A percentile compares a stretch with the other conserved stretches of the same genome.
Conservation (phyloP, 2,329 filamentous ascomycete genomes). For the Colletotrichum lini region DNA sequence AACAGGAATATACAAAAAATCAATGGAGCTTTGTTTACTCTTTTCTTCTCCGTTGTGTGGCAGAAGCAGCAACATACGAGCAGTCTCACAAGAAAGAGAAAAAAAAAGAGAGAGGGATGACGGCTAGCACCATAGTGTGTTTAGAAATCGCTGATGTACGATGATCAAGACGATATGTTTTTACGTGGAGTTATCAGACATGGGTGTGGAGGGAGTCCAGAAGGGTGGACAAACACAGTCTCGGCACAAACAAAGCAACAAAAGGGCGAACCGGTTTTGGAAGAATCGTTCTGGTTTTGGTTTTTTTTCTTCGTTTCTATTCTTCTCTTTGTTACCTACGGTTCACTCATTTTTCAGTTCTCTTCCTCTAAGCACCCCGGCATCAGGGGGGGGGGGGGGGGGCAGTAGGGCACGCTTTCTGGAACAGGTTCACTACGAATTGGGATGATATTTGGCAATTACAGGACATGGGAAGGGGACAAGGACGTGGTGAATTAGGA, state of each 20-base stretch:
- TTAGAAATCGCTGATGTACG: background rate
- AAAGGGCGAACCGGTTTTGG: too few relatives aligned
- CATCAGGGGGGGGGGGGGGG: background rate
- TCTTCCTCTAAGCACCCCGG: background rate
- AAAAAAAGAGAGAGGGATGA: conserved; percentile 2
- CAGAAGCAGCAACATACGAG: too few relatives aligned
- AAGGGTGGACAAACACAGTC: background rate
- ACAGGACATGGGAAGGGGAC: background rate
- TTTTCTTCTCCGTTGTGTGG: background rate
- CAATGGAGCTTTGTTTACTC: background rate
- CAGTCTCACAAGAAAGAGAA: too few relatives aligned
- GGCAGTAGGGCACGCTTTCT: background rate
- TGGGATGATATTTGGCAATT: background rate
- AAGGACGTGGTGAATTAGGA: conserved; percentile 8
- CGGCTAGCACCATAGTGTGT: background rate
- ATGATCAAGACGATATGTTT: background rate
- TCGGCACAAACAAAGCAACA: background rate
- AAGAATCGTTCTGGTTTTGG: background rate
- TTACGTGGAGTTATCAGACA: background rate
- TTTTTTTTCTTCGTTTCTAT: background rate
- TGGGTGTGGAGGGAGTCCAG: too few relatives aligned
- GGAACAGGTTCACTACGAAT: background rate
- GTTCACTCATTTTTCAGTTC: background rate
- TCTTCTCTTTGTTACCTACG: background rate
- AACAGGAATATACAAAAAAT: conserved; percentile 34